Percentiles rank a stretch among this genome's conserved stretches.
These are phyloP conservation scores for Pseudocercospora eumusae DNA, from an alignment of 2,329 filamentous ascomycete species.

Conservation along the genomic window DNA sequence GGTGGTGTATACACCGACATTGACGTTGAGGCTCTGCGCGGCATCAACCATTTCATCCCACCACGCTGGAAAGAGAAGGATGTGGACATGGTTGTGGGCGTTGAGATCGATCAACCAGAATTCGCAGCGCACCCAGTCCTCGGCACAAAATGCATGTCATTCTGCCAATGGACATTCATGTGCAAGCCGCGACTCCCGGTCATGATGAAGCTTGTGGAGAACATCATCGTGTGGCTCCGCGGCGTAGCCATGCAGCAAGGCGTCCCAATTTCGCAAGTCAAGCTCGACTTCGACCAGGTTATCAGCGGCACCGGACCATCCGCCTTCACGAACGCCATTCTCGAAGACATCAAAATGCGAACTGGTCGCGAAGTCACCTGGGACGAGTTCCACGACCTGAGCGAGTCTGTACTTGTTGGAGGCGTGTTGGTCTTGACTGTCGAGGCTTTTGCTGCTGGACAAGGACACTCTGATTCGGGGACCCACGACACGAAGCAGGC, in stretches of 20 bases:
- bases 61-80: conserved; percentile 63
- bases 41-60: conserved; percentile 61
- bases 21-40: conserved; percentile 58
- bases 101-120: conserved; percentile 70
- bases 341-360: conserved; percentile 62
- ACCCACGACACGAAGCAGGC: conserved; percentile 67
- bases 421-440: conserved; percentile 68
- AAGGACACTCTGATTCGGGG: conserved; percentile 71
- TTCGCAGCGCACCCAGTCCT: conserved; percentile 65
- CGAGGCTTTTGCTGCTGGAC: conserved; percentile 71
- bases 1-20: conserved; percentile 64
- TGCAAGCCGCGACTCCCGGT: conserved; percentile 67
- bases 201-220: conserved; percentile 68
- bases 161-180: conserved; percentile 77
- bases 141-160: conserved; percentile 67
- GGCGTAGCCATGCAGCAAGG: conserved; percentile 61
- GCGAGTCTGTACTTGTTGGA: conserved; percentile 65
- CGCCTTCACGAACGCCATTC: conserved; percentile 66
- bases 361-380: conserved; percentile 56
- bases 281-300: conserved; percentile 70
- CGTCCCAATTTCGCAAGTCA: conserved; percentile 60
- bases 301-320: conserved; percentile 72
- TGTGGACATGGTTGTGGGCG: conserved; percentile 69
- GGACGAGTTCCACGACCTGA: conserved; percentile 65
- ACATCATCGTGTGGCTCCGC: conserved; percentile 67